Percentiles rank a stretch among this genome's conserved stretches.
phyloP scores from a whole-genome alignment of 1,284 basidiomycete species.

The Boletellus deceptivus region DNA sequence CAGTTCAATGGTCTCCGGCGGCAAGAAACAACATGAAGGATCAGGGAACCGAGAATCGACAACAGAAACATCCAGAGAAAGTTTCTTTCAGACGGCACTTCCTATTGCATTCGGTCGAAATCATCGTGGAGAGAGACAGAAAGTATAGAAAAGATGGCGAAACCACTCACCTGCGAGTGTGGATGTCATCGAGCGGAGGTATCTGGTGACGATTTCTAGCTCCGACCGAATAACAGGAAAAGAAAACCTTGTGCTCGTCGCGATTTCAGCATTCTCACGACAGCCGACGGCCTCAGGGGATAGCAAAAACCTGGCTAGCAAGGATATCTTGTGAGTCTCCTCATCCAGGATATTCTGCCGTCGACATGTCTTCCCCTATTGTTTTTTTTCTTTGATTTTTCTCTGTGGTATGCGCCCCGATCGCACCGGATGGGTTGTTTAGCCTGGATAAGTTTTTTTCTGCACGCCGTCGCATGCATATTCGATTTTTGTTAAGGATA shows the following conservation, averaged over 20 bases:
- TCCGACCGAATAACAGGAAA: conserved; percentile 32
- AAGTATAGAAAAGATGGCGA: background rate
- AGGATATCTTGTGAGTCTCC: conserved; percentile 27
- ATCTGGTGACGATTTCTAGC: conserved; percentile 18
- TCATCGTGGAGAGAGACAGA: conserved; percentile 40
- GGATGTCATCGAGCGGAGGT: background rate
- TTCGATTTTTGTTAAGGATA: conserved; percentile 34
- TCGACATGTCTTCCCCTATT: background rate
- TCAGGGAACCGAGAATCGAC: conserved; percentile 65
- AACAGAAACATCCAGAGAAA: conserved; percentile 32
- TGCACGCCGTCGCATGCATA: conserved; percentile 30
- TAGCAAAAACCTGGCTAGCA: conserved; percentile 30
- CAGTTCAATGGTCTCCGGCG: conserved; percentile 4
- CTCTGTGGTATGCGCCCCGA: conserved; percentile 5
- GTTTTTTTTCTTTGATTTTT: conserved; percentile 18
- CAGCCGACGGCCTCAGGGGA: conserved; percentile 36
- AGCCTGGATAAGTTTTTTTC: conserved; percentile 35
- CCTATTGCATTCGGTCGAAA: conserved; percentile 56
- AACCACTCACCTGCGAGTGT: conserved; percentile 21
- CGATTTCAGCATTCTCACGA: conserved; percentile 36
- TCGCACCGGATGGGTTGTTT: conserved; percentile 31
- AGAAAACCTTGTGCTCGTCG: conserved; percentile 24
- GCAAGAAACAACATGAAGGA: background rate
- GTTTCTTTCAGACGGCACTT: conserved; percentile 62
- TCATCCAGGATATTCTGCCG: conserved; percentile 13